phyloP scores from a whole-genome alignment of 768 basidiomycete genomes.

The Hypholoma sublateritium region DNA sequence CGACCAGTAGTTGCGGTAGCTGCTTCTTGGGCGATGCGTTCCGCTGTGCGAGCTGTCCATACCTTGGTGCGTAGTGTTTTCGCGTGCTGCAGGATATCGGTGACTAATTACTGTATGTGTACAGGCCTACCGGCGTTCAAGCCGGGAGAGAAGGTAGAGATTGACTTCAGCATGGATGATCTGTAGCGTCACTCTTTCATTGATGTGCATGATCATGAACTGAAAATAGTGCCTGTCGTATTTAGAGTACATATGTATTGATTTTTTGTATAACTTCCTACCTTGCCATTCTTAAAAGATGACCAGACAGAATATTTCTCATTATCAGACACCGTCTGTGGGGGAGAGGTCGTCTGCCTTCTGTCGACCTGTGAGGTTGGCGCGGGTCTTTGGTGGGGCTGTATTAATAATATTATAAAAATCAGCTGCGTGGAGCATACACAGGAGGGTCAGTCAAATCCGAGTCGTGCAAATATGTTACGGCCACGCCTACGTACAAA shows the following conservation, averaged over 20 bases:
- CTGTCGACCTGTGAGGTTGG: no score
- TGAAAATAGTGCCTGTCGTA: neutral
- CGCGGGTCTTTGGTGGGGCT: no score
- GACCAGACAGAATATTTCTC: no score
- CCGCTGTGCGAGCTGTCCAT: slow-evolving; percentile 94
- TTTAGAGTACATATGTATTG: slow-evolving; percentile 14
- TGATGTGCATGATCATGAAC: neutral
- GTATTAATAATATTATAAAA: no score
- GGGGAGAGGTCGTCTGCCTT: no score
- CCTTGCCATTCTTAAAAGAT: neutral
- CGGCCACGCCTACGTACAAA: no score
- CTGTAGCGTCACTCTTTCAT: slow-evolving; percentile 40
- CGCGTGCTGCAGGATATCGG: neutral
- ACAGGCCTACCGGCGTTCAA: slow-evolving; percentile 97
- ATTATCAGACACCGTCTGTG: no score
- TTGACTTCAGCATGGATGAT: slow-evolving; percentile 87
- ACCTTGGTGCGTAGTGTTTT: slow-evolving; percentile 70
- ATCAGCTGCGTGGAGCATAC: no score
- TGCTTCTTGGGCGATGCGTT: slow-evolving; percentile 99
- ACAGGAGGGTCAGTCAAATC: no score
- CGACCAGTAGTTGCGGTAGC: slow-evolving; percentile 95
- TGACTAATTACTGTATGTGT: slow-evolving; percentile 11
- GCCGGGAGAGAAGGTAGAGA: slow-evolving; percentile 97
- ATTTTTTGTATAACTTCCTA: slow-evolving; percentile 11
- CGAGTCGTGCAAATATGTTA: no score